A percentile compares a stretch with the other conserved stretches of the same genome.
Evolutionary conservation across 1,284 basidiomycete genomes (phyloP).

Genomic region (Heterobasidion occidentale): DNA sequence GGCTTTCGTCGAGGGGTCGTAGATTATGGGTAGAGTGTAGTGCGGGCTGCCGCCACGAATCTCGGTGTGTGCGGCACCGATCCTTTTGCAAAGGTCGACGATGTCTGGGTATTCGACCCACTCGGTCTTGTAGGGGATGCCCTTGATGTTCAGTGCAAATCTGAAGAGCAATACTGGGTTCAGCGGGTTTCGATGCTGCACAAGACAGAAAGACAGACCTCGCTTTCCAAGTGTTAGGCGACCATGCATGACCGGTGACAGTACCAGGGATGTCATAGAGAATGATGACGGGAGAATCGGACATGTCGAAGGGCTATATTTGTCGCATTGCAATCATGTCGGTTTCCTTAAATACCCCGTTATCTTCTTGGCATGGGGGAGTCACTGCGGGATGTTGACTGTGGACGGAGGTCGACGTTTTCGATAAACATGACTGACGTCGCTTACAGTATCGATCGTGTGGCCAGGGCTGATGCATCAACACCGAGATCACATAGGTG

Average conservation of each 20-base stretch:
- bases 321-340: no score
- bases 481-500: no score
- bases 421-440: no score
- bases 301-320: no score
- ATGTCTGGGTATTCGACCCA: constrained; percentile 32
- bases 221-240: constrained; percentile 17
- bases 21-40: constrained; percentile 19
- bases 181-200: background rate
- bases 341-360: no score
- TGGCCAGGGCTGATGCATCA: no score
- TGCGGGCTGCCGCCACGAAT: constrained; percentile 13
- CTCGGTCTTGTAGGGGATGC: constrained; percentile 23
- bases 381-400: no score
- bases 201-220: constrained; percentile 13
- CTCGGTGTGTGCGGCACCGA: constrained; percentile 19
- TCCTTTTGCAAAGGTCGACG: constrained; percentile 16
- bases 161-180: constrained; percentile 10
- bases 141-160: constrained; percentile 26
- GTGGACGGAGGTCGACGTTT: no score
- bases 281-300: constrained; percentile 3
- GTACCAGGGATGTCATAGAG: constrained; percentile 18
- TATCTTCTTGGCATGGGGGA: no score
- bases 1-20: constrained; percentile 16
- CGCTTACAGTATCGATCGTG: no score
- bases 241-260: constrained; percentile 9